Evolutionary conservation across 2,329 filamentous ascomycete species (phyloP), one percentile per base, ranked within the genome.

Genomic region (Elsinoe perseae): DNA sequence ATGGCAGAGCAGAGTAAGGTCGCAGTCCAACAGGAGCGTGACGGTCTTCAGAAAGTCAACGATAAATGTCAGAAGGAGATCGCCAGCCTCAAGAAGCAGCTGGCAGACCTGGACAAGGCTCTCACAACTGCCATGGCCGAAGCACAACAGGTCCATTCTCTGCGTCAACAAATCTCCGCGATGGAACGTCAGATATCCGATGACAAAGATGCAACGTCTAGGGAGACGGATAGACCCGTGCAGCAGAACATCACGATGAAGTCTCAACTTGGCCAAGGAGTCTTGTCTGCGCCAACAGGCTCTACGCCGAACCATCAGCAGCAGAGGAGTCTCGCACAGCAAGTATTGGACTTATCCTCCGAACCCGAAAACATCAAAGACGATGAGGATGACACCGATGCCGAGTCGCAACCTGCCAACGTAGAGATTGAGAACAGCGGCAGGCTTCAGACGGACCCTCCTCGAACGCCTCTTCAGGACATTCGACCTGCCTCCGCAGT

Each of bases 151-250:
- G 46, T 50, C n/a, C 32, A 44, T 6, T 20, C 50, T 9, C 30
- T 59, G 3, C 25, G 34, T 12, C 34, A 27, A n/a, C 50, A 57
- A 48, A 21, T 61, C 3, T 48, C 44, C 18, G 6, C 56, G 8
- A 27, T 28, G 14, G 32, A 58, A 36, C 32, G 28, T 14, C 48
- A 57, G 14, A 10, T 36, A 1, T 21, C 36, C 4, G 42, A 56
- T 10, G 56, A 58, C 34, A 54, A 56, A 9, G 43, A 36, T 12
- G 50, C 16, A 20, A 21, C 56, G 7, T 32, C 50, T 12, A 46
- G 56, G 21, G 44, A 59, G 18, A 28, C 59, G 10, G 58, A 46
- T n/a, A 32, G 50, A 4, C 25, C 57, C n/a, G 44, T 40, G 4
- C 32, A 58, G 6, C 38, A 46, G 12, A 28, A 50, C 1, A 38